Percentiles rank a stretch among this genome's conserved stretches.
These are phyloP conservation scores for Plasmodium sp. DNA, from an alignment of 169 alveolate genomes.

Conservation along the genomic window DNA sequence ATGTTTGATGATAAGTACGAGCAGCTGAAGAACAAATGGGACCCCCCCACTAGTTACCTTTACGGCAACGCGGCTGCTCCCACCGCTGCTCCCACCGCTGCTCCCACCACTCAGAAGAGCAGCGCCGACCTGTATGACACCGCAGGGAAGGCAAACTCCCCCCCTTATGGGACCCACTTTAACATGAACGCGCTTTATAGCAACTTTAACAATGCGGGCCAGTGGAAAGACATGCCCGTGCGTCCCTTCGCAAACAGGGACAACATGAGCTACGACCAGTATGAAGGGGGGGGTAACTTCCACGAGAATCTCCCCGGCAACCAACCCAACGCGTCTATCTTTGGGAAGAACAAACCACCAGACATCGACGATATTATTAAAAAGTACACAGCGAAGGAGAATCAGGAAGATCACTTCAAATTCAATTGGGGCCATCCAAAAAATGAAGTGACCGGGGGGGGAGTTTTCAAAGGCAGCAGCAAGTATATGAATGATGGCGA, in stretches of 20 bases:
- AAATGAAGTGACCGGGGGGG: neutral
- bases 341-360: neutral
- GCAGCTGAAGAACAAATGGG: neutral
- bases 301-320: neutral
- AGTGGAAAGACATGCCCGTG: neutral
- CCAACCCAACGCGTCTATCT: neutral
- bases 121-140: neutral
- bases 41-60: neutral
- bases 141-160: neutral
- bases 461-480: neutral
- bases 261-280: neutral
- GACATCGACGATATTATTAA: slow-evolving; percentile 37
- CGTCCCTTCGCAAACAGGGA: neutral
- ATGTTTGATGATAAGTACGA: neutral
- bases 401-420: neutral
- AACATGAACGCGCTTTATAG: neutral
- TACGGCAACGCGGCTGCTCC: neutral
- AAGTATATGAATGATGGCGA: neutral
- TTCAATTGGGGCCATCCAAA: neutral
- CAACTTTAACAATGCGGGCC: neutral
- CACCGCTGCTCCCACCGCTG: neutral
- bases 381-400: slow-evolving; percentile 18
- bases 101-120: neutral
- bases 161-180: neutral
- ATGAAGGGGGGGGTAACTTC: neutral